Conservation (phyloP, 2,329 filamentous ascomycete genomes). For the Pyrenophora tritici-repentis region DNA sequence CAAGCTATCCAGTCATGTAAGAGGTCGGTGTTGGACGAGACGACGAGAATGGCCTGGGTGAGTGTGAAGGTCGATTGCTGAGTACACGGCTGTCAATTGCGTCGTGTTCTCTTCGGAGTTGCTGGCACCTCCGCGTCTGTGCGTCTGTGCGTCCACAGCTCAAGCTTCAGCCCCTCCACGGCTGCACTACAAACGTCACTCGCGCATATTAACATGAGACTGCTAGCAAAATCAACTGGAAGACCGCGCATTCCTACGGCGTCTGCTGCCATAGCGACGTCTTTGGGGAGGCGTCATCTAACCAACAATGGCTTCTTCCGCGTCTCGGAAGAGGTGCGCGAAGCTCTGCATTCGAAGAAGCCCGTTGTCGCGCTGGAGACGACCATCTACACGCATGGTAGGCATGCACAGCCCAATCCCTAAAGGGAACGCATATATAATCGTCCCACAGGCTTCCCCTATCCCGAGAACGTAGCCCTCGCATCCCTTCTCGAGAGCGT, state of each 20-base stretch:
- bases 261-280: background rate
- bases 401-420: constrained; percentile 53
- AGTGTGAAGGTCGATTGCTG: constrained; percentile 20
- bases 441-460: constrained; percentile 63
- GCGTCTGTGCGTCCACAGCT: constrained; percentile 26
- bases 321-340: constrained; percentile 80
- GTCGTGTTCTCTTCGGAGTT: constrained; percentile 47
- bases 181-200: constrained; percentile 2
- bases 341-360: constrained; percentile 73
- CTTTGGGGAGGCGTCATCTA: constrained; percentile 29
- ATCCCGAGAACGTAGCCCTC: constrained; percentile 73
- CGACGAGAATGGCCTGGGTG: constrained; percentile 12
- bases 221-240: constrained; percentile 22
- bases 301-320: constrained; percentile 62
- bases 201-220: constrained; percentile 29
- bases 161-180: constrained; percentile 19
- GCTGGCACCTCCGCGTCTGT: constrained; percentile 29
- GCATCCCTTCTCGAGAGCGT: constrained; percentile 80
- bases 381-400: constrained; percentile 95
- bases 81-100: constrained; percentile 35
- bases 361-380: constrained; percentile 93
- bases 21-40: constrained; percentile 20
- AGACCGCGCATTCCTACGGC: constrained; percentile 21
- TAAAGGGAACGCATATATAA: background rate
- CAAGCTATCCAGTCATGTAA: constrained; percentile 41